Evolutionary conservation across 2,329 filamentous ascomycete genomes (phyloP).

Genomic region (Trichoderma lentiforme): DNA sequence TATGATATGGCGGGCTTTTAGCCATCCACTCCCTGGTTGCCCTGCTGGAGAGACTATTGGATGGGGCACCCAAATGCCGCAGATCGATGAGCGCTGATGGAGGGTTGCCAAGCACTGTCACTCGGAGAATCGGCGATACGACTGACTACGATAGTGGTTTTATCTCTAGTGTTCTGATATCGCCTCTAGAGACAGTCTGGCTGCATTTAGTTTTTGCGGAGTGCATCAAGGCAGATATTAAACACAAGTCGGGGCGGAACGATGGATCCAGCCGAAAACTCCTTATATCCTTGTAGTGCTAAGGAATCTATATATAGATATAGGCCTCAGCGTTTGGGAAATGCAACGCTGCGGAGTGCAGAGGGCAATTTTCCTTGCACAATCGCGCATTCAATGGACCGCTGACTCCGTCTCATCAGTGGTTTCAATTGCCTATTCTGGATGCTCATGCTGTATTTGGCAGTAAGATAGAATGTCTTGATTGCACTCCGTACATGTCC

Average conservation of each 20-base stretch:
- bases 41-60: not conserved
- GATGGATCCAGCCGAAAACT: slow-evolving; percentile 3
- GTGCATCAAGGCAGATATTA: not conserved
- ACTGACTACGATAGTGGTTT: not conserved
- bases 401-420: not conserved
- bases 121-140: not conserved
- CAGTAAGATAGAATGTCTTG: not conserved
- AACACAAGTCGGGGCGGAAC: not conserved
- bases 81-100: slow-evolving; percentile 6
- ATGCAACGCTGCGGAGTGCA: not conserved
- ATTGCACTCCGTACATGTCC: not conserved
- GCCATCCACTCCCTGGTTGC: not conserved
- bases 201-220: not conserved
- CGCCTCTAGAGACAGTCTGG: not conserved
- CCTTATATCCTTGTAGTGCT: not conserved
- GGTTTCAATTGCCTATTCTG: not conserved
- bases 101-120: not conserved
- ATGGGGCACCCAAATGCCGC: slow-evolving; percentile 8
- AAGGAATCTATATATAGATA: not conserved
- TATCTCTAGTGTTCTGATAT: not conserved
- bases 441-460: not conserved
- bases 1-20: not conserved
- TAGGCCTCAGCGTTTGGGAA: not conserved
- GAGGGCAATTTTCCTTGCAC: not conserved
- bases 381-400: not conserved